Conservation (phyloP, 1,284 basidiomycete genomes). For the Boletus smithii region DNA sequence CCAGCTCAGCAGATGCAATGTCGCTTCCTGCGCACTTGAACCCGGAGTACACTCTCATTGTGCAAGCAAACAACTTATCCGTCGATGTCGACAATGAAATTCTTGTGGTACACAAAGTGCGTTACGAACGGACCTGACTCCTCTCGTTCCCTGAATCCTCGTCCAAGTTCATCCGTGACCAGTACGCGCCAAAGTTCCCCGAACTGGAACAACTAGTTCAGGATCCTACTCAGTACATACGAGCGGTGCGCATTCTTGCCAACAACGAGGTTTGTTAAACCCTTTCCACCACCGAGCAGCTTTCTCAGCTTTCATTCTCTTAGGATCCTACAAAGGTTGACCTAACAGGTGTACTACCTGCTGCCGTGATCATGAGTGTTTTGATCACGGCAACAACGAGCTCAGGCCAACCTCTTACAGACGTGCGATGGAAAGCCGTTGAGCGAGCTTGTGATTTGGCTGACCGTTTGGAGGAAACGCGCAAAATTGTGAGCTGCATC, state of each 20-base stretch:
- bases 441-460: slow-evolving; percentile 86
- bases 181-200: slow-evolving; percentile 94
- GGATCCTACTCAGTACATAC: slow-evolving; percentile 91
- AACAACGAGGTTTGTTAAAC: slow-evolving; percentile 66
- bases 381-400: slow-evolving; percentile 94
- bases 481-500: slow-evolving; percentile 63
- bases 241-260: slow-evolving; percentile 84
- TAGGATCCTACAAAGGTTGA: slow-evolving; percentile 83
- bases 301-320: slow-evolving; percentile 1
- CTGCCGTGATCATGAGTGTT: slow-evolving; percentile 96
- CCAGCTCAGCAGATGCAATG: slow-evolving; percentile 76
- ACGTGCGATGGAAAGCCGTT: slow-evolving; percentile 77
- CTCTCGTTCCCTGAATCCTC: slow-evolving; percentile 13
- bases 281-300: not conserved
- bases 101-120: slow-evolving; percentile 91
- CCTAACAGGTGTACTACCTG: slow-evolving; percentile 76
- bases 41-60: slow-evolving; percentile 95
- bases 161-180: slow-evolving; percentile 91
- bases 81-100: slow-evolving; percentile 99
- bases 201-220: slow-evolving; percentile 94
- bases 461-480: slow-evolving; percentile 81
- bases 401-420: slow-evolving; percentile 69
- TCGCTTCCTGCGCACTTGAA: slow-evolving; percentile 83
- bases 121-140: slow-evolving; percentile 36
- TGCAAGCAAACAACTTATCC: slow-evolving; percentile 95